Evolutionary conservation across 768 basidiomycete species (phyloP).

Genomic region (Agaricus blazei): DNA sequence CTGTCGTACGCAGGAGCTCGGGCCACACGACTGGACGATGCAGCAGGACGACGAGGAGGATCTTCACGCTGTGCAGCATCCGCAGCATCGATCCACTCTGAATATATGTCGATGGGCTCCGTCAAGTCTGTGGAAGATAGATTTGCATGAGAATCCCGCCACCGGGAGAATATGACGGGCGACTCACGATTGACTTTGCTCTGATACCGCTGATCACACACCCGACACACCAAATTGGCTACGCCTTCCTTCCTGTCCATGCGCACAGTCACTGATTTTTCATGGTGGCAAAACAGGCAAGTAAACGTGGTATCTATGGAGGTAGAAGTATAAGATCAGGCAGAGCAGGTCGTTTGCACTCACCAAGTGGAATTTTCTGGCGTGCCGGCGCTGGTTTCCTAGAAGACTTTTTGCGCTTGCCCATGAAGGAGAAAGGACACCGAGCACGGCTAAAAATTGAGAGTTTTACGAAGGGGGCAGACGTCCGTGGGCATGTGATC

Average conservation of each 20-base stretch:
- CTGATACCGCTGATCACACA: constrained; percentile 85
- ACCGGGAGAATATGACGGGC: neutral
- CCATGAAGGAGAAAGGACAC: constrained; percentile 43
- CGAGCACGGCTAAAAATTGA: neutral
- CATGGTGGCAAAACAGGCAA: constrained; percentile 86
- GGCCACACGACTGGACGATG: constrained; percentile 55
- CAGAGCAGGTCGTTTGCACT: constrained; percentile 15
- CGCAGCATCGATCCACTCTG: constrained; percentile 88
- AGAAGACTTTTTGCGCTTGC: constrained; percentile 88
- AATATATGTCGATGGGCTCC: constrained; percentile 85
- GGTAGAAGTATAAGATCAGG: neutral
- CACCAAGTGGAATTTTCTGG: constrained; percentile 71
- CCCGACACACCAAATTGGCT: constrained; percentile 73
- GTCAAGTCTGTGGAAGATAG: constrained; percentile 56
- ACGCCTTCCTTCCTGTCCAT: constrained; percentile 83
- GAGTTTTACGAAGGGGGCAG: neutral
- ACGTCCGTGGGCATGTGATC: neutral
- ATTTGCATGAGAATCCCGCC: constrained; percentile 8
- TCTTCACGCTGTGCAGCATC: constrained; percentile 74
- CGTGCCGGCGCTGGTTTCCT: constrained; percentile 69
- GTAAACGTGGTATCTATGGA: constrained; percentile 73
- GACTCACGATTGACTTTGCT: constrained; percentile 77
- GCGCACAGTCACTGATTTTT: constrained; percentile 82
- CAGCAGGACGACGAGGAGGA: constrained; percentile 49
- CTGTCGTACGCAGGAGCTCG: constrained; percentile 40